Base-by-base conservation (phyloP, 495 filamentous ascomycete genomes). In the Aspergillus coremiiformis region DNA sequence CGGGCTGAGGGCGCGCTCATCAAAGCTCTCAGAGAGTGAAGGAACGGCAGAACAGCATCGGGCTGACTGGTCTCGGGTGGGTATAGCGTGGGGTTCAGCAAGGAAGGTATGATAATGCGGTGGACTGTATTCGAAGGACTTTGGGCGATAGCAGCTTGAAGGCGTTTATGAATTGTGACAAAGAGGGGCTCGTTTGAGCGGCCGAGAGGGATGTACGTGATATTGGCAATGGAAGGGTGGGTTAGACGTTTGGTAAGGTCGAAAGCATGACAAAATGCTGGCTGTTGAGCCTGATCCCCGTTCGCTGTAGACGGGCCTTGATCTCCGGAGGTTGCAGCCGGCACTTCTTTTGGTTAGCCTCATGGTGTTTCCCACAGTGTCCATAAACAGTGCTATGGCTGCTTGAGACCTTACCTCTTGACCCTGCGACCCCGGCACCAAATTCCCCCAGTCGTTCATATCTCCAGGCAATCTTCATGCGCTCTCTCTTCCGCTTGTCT, bases 381-480 rank as follows among this genome's bases (percentile, higher is more conserved):
- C 15, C 6, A 19, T 54, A 53, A 41, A 51, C 22, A 32, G 52
- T 23, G 44, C 14, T 47, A 56, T 45, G 51, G 67, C 65, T 37
- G 33, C 6, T 15, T 12, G 33, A 37, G n/a, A n/a, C 15, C 37
- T 21, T 63, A 78, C 74, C 83, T 78, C 78, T 78, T 56, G 76
- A 72, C 41, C 74, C 74, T 35, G 76, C 74, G 48, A 73, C 58
- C 19, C 73, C 70, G 23, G 70, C 64, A 22, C 81, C 71, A 70
- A 81, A 77, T 49, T 86, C 82, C 20, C 89, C 86, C 54, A 96
- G 65, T 17, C 84, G 80, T 65, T 96, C 91, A 70, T 98, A 98
- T 66, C 93, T 74, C 93, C 93, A 98, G 9, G 93, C 93, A 67
- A 98, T 98, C 72, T 95, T 96, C 93, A 98, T 98, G 66, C 82